Evolutionary conservation across 768 basidiomycete species (phyloP).

Genomic region (Tricholoma bakamatsutake): DNA sequence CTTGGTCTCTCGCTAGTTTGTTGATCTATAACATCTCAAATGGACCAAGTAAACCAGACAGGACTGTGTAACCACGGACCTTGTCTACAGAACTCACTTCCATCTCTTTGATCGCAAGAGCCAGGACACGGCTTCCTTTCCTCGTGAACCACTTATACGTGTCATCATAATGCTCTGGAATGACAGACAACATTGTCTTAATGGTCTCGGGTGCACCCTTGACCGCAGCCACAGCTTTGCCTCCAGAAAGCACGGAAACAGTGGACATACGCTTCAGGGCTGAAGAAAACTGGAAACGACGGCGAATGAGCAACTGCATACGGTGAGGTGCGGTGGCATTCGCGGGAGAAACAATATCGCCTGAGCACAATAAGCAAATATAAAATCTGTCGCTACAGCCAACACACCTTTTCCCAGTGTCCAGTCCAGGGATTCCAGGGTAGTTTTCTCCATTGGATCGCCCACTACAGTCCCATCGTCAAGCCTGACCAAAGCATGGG

Average conservation of each 20-base stretch:
- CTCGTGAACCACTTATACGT: constrained; percentile 95
- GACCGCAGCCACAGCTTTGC: constrained; percentile 63
- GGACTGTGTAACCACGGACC: constrained; percentile 36
- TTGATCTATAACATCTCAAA: constrained; percentile 56
- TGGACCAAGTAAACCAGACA: background rate
- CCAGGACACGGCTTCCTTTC: constrained; percentile 89
- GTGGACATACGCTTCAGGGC: constrained; percentile 98
- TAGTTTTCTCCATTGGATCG: constrained; percentile 99
- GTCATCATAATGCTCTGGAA: constrained; percentile 84
- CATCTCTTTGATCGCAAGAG: constrained; percentile 84
- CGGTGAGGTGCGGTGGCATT: constrained; percentile 49
- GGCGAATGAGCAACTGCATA: constrained; percentile 64
- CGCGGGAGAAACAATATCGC: constrained; percentile 65
- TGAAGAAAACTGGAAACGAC: constrained; percentile 97
- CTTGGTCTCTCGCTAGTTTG: constrained; percentile 73
- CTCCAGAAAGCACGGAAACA: constrained; percentile 58
- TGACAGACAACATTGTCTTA: constrained; percentile 69
- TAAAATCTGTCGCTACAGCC: background rate
- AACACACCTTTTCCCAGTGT: constrained; percentile 58
- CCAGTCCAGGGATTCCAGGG: constrained; percentile 89
- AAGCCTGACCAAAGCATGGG: constrained; percentile 89
- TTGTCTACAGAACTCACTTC: constrained; percentile 64
- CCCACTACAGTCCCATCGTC: constrained; percentile 94
- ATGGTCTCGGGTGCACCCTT: constrained; percentile 99
- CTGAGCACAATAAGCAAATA: constrained; percentile 24